Evolutionary conservation across 1,284 basidiomycete species (phyloP), one percentile per base, ranked within the genome.

Genomic region (Phellinidium pouzarii): DNA sequence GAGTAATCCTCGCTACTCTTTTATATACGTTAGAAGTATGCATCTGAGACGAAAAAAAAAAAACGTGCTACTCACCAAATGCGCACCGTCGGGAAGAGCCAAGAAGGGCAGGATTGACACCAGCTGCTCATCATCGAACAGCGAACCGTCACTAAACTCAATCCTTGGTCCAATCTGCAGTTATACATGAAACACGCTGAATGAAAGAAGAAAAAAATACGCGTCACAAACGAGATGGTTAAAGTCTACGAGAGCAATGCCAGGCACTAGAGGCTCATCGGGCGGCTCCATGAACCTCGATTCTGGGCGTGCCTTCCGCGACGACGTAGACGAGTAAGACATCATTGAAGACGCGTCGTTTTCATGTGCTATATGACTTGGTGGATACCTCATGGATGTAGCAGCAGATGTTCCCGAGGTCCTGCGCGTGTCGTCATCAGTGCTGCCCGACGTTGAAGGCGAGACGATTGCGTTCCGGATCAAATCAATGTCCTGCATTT

Each of bases 1-100:
- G 88, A 94, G 65, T 97, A 99, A 66, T 99, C 95, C 71, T 99
- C 95, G 26, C 86, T 74, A 58, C 87, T 91, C 89, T 92, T 19
- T 5, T 38, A 20, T 9, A 43, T 2, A 14, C 20, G 41, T 43
- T 4, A 65, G 5, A 37, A 7, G 41, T 48, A 31, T 23, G 42
- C 23, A 40, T 52, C 31, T n/a, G n/a, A n/a, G n/a, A n/a, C n/a
- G 59, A 37, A 60, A 54, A 47, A 17, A 40, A 50, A 8, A 53
- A 41, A 44, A 50, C 20, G 31, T 34, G 50, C 50, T 29, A 60
- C 50, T 58, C 62, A 94, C 91, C 59, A 98, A 69, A 69, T 99
- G 95, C 11, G 94, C 94, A 25, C 95, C 95, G 63, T 99, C 96
- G 0, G 95, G 95, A 19, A 99, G 77, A 0, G 95, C 96, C n/a